These are phyloP conservation scores for Amaranthus palmeri DNA, from an alignment of 148 eudicot species.

Conservation along the genomic window DNA sequence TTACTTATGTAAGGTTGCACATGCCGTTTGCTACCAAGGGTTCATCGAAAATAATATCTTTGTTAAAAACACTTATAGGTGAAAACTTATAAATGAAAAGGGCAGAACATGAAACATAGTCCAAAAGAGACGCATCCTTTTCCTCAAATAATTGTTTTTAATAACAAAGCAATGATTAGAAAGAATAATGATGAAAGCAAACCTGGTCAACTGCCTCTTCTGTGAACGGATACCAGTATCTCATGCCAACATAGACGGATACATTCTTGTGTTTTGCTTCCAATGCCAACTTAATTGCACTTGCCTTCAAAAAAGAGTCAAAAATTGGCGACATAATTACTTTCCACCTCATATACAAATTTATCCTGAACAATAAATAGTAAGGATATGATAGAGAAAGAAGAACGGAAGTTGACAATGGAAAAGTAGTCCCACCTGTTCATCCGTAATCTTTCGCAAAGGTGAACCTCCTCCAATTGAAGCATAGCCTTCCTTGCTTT, in stretches of 20 bases:
- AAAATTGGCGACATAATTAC: background rate
- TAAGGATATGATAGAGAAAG: background rate
- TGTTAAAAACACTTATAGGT: background rate
- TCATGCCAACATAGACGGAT: conserved; percentile 91
- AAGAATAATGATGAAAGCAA: background rate
- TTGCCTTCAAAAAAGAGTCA: conserved; percentile 47
- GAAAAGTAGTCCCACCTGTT: conserved; percentile 50
- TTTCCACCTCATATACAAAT: background rate
- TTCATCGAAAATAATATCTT: background rate
- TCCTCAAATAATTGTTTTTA: background rate
- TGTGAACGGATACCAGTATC: conserved; percentile 97
- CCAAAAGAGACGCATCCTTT: background rate
- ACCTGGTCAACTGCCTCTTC: conserved; percentile 94
- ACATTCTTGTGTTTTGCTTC: conserved; percentile 61
- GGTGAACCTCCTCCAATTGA: conserved; percentile 98
- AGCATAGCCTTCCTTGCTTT: conserved; percentile 97
- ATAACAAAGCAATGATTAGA: background rate
- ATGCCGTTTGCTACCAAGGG: background rate
- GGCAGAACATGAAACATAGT: background rate
- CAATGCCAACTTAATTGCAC: conserved; percentile 61
- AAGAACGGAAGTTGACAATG: background rate
- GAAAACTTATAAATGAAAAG: no score
- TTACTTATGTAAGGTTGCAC: background rate
- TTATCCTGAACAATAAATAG: background rate
- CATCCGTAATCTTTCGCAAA: conserved; percentile 83